phyloP scores from a whole-genome alignment of 441 rosid genomes.

The Erodium trifolium region DNA sequence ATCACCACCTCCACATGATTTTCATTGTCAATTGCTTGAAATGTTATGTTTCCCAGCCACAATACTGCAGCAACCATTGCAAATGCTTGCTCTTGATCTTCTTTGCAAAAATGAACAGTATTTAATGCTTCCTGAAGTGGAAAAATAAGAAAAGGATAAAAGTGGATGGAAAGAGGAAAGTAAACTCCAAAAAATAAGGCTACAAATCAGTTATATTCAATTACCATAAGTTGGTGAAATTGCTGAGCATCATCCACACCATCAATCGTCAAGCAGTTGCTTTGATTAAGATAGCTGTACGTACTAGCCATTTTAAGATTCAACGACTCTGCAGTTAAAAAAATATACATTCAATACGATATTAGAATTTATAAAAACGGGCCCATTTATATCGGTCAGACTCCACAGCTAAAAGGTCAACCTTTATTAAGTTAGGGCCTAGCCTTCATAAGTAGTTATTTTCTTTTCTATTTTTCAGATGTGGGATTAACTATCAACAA shows the following conservation, averaged over 20 bases:
- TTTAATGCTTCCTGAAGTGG: slow-evolving; percentile 65
- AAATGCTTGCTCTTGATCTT: slow-evolving; percentile 70
- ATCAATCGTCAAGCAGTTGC: slow-evolving; percentile 65
- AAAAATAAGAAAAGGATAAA: slow-evolving; percentile 14
- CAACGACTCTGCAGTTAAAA: slow-evolving; percentile 50
- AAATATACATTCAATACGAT: neutral
- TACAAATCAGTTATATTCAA: slow-evolving; percentile 15
- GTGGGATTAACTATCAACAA: too few species aligned
- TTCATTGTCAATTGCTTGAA: slow-evolving; percentile 62
- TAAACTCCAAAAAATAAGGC: slow-evolving; percentile 5
- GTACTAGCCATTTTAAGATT: slow-evolving; percentile 72
- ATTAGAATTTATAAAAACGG: neutral
- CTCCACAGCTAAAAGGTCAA: too few species aligned
- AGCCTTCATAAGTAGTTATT: too few species aligned
- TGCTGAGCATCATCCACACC: slow-evolving; percentile 70
- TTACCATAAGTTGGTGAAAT: slow-evolving; percentile 68
- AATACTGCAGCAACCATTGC: slow-evolving; percentile 73
- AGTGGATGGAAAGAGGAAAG: slow-evolving; percentile 12
- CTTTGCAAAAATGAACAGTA: slow-evolving; percentile 53
- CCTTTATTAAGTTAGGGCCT: too few species aligned
- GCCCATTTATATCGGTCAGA: too few species aligned
- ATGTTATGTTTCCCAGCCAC: slow-evolving; percentile 84
- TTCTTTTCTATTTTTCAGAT: too few species aligned
- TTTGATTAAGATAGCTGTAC: slow-evolving; percentile 80
- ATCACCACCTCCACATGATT: slow-evolving; percentile 74